Conservation (phyloP, 23 red algal species). For the Gracilaria vermiculophylla region DNA sequence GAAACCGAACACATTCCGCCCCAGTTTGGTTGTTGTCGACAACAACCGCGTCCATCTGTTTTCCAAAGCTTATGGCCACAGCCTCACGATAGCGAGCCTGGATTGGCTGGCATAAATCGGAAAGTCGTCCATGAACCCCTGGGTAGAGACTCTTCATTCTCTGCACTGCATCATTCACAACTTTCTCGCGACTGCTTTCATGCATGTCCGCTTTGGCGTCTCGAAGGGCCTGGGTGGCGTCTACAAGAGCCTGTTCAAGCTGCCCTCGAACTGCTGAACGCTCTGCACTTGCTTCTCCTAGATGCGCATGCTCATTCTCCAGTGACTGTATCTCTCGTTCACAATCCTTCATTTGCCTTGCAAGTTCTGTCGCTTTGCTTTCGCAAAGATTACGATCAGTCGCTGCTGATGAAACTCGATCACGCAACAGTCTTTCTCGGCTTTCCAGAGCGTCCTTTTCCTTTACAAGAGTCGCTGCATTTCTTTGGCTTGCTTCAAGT, state of each 20-base stretch:
- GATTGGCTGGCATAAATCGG: conserved; percentile 85
- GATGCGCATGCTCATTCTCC: neutral
- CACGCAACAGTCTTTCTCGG: conserved; percentile 7
- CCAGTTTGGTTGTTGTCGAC: conserved; percentile 89
- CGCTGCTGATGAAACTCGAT: conserved; percentile 8
- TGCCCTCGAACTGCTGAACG: neutral
- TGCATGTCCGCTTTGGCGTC: conserved; percentile 69
- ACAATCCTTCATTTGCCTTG: neutral
- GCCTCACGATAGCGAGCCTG: conserved; percentile 88
- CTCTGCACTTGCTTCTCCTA: conserved; percentile 34
- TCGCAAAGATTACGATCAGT: neutral
- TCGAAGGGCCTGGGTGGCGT: conserved; percentile 56
- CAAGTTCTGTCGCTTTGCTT: conserved; percentile 37
- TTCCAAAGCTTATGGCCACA: conserved; percentile 85
- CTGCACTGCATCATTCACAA: conserved; percentile 67
- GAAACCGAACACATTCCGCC: conserved; percentile 86
- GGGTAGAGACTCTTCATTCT: conserved; percentile 89
- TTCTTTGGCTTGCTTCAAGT: conserved; percentile 31
- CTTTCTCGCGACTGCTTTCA: conserved; percentile 61
- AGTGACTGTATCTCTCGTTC: neutral
- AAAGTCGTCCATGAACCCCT: conserved; percentile 84
- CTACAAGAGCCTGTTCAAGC: conserved; percentile 40
- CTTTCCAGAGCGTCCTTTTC: conserved; percentile 33
- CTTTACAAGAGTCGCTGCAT: conserved; percentile 1
- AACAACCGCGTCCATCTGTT: conserved; percentile 90